Conservation (phyloP, 306 rosid genomes). For the Quercus berberidifolia region DNA sequence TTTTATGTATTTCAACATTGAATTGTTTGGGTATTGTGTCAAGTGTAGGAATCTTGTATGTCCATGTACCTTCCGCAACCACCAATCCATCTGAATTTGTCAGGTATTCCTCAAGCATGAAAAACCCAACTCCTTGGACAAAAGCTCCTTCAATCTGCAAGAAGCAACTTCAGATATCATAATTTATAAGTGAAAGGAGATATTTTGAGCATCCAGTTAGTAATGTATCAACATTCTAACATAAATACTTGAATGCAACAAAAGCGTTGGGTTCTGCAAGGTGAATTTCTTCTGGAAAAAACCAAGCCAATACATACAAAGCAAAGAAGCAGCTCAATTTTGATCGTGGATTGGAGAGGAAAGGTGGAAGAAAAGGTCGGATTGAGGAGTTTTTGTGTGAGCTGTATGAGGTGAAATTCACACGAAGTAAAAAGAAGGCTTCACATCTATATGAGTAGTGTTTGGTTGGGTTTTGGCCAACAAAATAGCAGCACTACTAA, state of each 20-base stretch:
- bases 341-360: too few relatives aligned
- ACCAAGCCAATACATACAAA: too few relatives aligned
- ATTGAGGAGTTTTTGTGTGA: neutral
- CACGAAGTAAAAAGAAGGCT: neutral
- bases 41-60: constrained; percentile 78
- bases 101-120: constrained; percentile 80
- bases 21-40: constrained; percentile 83
- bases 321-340: too few relatives aligned
- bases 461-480: too few relatives aligned
- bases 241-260: too few relatives aligned
- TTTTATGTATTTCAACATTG: constrained; percentile 74
- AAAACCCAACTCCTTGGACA: constrained; percentile 88
- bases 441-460: neutral
- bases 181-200: too few relatives aligned
- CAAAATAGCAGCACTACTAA: too few relatives aligned
- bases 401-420: neutral
- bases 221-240: too few relatives aligned
- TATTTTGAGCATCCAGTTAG: too few relatives aligned
- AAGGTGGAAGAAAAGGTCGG: neutral
- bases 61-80: constrained; percentile 76
- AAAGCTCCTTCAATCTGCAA: constrained; percentile 96
- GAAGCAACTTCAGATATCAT: constrained; percentile 6
- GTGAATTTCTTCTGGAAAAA: too few relatives aligned
- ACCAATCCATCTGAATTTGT: constrained; percentile 62
- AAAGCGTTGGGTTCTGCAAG: too few relatives aligned